Conservation (phyloP, 2,329 filamentous ascomycete genomes). For the Penicillium sp. region DNA sequence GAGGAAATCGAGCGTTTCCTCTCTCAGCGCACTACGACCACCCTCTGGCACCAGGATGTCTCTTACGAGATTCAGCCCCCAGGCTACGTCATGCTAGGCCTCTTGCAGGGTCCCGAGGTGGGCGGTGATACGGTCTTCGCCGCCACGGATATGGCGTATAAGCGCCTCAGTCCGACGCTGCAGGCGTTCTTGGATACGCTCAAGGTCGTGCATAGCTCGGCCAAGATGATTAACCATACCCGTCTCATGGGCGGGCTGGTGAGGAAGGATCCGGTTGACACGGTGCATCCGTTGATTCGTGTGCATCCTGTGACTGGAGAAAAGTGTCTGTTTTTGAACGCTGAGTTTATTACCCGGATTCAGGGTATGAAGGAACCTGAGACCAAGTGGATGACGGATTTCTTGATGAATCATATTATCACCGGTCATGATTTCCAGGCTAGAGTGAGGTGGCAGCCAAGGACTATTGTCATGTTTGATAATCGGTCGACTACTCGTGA, state of each 20-base stretch:
- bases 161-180: slow-evolving; percentile 53
- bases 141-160: slow-evolving; percentile 46
- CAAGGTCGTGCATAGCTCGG: slow-evolving; percentile 40
- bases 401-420: slow-evolving; percentile 49
- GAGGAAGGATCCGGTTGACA: slow-evolving; percentile 46
- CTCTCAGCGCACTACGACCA: slow-evolving; percentile 46
- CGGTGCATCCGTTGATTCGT: slow-evolving; percentile 47
- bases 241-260: slow-evolving; percentile 44
- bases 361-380: slow-evolving; percentile 50
- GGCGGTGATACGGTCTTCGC: slow-evolving; percentile 50
- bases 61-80: slow-evolving; percentile 50
- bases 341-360: slow-evolving; percentile 50
- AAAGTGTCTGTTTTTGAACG: slow-evolving; percentile 50
- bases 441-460: slow-evolving; percentile 49
- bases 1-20: slow-evolving; percentile 45
- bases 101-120: slow-evolving; percentile 51
- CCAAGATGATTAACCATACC: slow-evolving; percentile 46
- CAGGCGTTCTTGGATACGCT: slow-evolving; percentile 36
- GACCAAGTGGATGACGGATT: slow-evolving; percentile 46
- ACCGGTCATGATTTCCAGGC: slow-evolving; percentile 49
- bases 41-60: slow-evolving; percentile 51
- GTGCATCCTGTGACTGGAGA: slow-evolving; percentile 51
- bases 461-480: slow-evolving; percentile 53
- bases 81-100: slow-evolving; percentile 49
- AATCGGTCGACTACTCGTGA: slow-evolving; percentile 48